phyloP scores from a whole-genome alignment of 345 rosid genomes.

The thale cress (Arabidopsis thaliana) region TAIR10.1 NC_003070.9:2206501-2207000 shows the following conservation, averaged over 20 bases:
- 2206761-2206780: slow-evolving; percentile 57
- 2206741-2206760: slow-evolving; percentile 91
- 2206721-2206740: slow-evolving; percentile 94
- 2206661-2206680: slow-evolving; percentile 98
- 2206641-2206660: slow-evolving; percentile 87
- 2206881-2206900: slow-evolving; percentile 5
- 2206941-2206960: neutral
- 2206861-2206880: neutral
- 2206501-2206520: slow-evolving; percentile 97
- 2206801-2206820: slow-evolving; percentile 5
- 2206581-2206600: slow-evolving; percentile 1
- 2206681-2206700: slow-evolving; percentile 95
- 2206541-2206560: neutral
- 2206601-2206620: slow-evolving; percentile 49
- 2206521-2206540: neutral
- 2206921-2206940: neutral
- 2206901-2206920: neutral
- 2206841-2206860: neutral
- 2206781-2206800: neutral
- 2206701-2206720: slow-evolving; percentile 97
- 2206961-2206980: too few relatives aligned
- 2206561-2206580: neutral
- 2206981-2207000: too few relatives aligned
- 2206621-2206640: slow-evolving; percentile 80
- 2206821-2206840: neutral